Base-by-base conservation (phyloP, 2,329 filamentous ascomycete species). In the Diaporthe batatas region DNA sequence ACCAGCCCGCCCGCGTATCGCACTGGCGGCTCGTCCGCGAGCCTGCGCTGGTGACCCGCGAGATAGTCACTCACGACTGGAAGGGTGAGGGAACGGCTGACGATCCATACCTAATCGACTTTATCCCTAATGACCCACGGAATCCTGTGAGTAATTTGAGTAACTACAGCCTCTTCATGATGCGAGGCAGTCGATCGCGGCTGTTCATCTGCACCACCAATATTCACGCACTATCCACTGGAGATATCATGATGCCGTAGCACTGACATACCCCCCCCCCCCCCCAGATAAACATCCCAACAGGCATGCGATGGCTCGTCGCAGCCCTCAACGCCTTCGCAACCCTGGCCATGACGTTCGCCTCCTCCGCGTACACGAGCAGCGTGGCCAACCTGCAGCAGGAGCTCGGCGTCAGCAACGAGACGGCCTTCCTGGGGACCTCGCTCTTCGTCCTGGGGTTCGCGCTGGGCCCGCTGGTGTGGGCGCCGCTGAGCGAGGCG, bases 401-500 rank as follows among this genome's bases (percentile, higher is more conserved):
- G 12, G 76, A 85, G 36, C 87, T 88, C 71, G 74, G 75, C 8
- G 80, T 83, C 59, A 80, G 79, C 57, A 78, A 81, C 62, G 85
- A 85, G 74, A 78, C 86, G 11, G 84, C 81, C 25, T 86, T 83
- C 1, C 79, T 88, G 6, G 86, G 86, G 11, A 80, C 89, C 2
- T 86, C 86, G 7, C 79, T 91, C 3, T 91, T 90, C 78, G 88
- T 91, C 8, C 74, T 90, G 14, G 89, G 88, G 3, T 90, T 90
- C 67, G 83, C 83, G 32, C 82, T 91, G 53, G 88, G 89, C 0
- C 88, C 88, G 2, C 79, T 90, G 49, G 74, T 91, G 0, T 90
- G 89, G 85, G 90, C 89, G n/a, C 88, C 89, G 4, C 78, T 91
- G 32, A 85, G 84, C 68, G 91, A 92, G 77, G 80, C 91, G 44